phyloP scores from a whole-genome alignment of 257 asterid genomes.

The Solanum virginianum region DNA sequence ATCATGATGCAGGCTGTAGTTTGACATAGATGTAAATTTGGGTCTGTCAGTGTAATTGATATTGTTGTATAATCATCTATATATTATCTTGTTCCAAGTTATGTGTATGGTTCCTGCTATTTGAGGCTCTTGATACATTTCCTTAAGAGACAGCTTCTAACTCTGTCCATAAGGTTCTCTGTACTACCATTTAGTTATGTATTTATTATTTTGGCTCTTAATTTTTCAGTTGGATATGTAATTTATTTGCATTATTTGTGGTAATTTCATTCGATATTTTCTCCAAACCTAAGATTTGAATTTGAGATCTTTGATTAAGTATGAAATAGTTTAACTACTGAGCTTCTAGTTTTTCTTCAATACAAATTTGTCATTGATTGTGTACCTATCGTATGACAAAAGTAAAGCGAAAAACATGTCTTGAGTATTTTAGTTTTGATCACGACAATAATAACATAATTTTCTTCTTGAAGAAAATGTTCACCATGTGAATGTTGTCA shows the following conservation, averaged over 20 bases:
- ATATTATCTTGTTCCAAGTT: neutral
- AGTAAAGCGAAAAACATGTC: too few relatives aligned
- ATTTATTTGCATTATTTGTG: neutral
- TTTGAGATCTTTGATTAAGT: too few relatives aligned
- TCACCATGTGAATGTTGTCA: too few relatives aligned
- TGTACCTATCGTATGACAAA: too few relatives aligned
- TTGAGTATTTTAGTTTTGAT: too few relatives aligned
- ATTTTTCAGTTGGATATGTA: neutral
- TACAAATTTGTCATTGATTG: too few relatives aligned
- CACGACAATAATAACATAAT: too few relatives aligned
- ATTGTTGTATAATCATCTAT: neutral
- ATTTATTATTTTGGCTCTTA: neutral
- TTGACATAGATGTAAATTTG: neutral
- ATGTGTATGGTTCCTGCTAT: neutral
- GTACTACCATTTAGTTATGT: neutral
- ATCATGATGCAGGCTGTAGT: neutral
- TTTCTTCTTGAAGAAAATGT: too few relatives aligned
- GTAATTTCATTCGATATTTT: neutral
- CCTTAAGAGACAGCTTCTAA: neutral
- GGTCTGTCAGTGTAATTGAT: neutral
- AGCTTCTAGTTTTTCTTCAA: too few relatives aligned
- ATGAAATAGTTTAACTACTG: too few relatives aligned
- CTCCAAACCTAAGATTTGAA: too few relatives aligned
- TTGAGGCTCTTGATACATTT: neutral
- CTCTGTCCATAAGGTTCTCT: neutral